Evolutionary conservation across 2,329 filamentous ascomycete species (phyloP), one percentile per base, ranked within the genome.

Genomic region (Colletotrichum sp.): DNA sequence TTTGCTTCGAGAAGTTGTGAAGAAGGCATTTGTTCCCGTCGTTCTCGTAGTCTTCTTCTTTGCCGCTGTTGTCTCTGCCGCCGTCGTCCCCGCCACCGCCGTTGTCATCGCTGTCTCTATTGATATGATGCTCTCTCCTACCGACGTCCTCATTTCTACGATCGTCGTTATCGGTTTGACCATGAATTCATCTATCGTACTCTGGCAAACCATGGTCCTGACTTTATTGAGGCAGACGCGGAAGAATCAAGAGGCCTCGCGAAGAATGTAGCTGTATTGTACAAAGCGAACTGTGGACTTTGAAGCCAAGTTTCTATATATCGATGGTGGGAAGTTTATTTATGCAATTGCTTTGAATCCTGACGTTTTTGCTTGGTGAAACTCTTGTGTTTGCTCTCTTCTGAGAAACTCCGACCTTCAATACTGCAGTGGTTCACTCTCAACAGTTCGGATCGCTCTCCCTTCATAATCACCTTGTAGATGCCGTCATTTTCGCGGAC

Each of bases 1-100:
- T 39, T 39, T 16, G 16, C 8, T 0, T 9, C 0, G 36, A 5
- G 0, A 16, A 5, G 36, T 39, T 18, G 15, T 0, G 36, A 18
- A 39, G 0, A 18, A 39, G 16, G 36, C 36, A 2, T 18, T 18
- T 1, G 16, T 18, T 2, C 36, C 36, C 36, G 16, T 39, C 36
- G 0, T 39, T 36, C 13, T 1, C 15, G 34, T 39, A 15, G 1
- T 39, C 15, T 39, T 39, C 0, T 18, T 36, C 34, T 39, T 28
- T 39, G 36, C 15, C 15, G 15, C 34, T 16, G 1, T 18, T 18
- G 36, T 39, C 36, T 9, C 36, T 18, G 36, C 0, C 16, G 8
- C 8, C 36, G 16, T 44, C 36, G 36, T 44, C 36, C 16, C 0
- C 1, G 1, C 36, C 36, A 0, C 36, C 2, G 16, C 16, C 36